These are phyloP conservation scores for Phlebiopsis gigantea DNA, from an alignment of 768 basidiomycete genomes.

Conservation along the genomic window DNA sequence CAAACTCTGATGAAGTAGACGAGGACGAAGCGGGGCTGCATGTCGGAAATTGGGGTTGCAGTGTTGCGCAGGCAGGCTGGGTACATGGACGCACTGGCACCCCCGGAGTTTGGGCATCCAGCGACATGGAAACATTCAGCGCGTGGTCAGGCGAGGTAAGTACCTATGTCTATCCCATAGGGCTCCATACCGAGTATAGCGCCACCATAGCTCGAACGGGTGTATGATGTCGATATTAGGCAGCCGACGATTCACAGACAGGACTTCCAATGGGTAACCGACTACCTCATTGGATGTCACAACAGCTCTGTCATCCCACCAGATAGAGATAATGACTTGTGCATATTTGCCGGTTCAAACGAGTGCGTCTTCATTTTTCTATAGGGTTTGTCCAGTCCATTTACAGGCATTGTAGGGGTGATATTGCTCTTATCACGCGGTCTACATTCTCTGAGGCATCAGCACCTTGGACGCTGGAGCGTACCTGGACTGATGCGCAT, in stretches of 20 bases:
- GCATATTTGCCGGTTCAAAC: slow-evolving; percentile 68
- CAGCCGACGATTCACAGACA: slow-evolving; percentile 53
- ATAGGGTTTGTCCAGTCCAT: not conserved
- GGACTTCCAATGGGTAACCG: slow-evolving; percentile 66
- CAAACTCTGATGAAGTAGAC: slow-evolving; percentile 68
- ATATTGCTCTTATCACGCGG: slow-evolving; percentile 26
- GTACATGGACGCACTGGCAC: slow-evolving; percentile 30
- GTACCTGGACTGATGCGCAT: slow-evolving; percentile 25
- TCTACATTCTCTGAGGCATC: slow-evolving; percentile 18
- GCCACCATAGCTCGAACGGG: slow-evolving; percentile 63
- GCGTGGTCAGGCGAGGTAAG: slow-evolving; percentile 72
- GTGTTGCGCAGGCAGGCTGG: slow-evolving; percentile 75
- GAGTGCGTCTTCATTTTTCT: slow-evolving; percentile 40
- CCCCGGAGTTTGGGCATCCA: slow-evolving; percentile 69
- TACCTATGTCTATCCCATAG: not conserved
- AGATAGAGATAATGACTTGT: slow-evolving; percentile 33
- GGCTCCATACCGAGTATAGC: too few species aligned
- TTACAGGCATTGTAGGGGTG: slow-evolving; percentile 21
- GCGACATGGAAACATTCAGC: slow-evolving; percentile 94
- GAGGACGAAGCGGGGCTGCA: slow-evolving; percentile 82
- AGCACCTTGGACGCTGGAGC: slow-evolving; percentile 25
- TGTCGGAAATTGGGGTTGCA: slow-evolving; percentile 85
- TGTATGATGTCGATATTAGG: slow-evolving; percentile 58
- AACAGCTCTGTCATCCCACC: slow-evolving; percentile 20
- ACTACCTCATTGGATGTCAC: slow-evolving; percentile 63